phyloP scores from a whole-genome alignment of 1,284 basidiomycete species.

The Trichosporon ovoides region DNA sequence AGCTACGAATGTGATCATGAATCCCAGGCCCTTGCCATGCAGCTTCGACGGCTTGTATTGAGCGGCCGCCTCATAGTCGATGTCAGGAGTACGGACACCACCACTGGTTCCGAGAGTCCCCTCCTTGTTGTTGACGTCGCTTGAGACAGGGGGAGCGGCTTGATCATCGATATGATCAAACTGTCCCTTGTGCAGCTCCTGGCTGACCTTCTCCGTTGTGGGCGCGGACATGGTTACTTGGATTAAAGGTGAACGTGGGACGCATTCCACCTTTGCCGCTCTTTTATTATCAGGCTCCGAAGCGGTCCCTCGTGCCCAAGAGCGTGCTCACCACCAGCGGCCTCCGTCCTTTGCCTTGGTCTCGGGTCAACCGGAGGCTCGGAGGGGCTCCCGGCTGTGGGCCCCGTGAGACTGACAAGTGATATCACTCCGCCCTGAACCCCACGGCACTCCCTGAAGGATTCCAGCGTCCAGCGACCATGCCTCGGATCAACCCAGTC shows the following conservation, averaged over 20 bases:
- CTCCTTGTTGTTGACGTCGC: too few species aligned
- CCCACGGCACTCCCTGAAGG: too few species aligned
- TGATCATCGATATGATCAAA: background rate
- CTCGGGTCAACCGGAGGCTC: too few species aligned
- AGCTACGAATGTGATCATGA: slow-evolving; percentile 19
- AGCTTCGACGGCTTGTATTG: slow-evolving; percentile 7
- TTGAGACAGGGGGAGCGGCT: too few species aligned
- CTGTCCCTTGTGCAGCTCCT: background rate
- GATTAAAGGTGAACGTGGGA: background rate
- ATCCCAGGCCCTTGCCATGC: slow-evolving; percentile 9
- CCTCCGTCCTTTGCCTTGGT: too few species aligned
- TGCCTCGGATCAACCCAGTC: too few species aligned
- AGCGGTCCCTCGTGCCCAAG: background rate
- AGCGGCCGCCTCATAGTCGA: slow-evolving; percentile 8
- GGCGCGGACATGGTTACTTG: background rate
- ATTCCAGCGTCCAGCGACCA: too few species aligned
- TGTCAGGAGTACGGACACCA: background rate
- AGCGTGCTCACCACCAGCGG: background rate
- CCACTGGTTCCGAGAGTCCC: background rate
- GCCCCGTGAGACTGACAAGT: too few species aligned
- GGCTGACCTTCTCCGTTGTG: background rate
- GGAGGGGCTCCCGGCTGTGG: too few species aligned
- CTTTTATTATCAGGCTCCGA: background rate
- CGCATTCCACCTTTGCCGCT: background rate
- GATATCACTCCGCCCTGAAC: too few species aligned